phyloP scores from a whole-genome alignment of 2,329 filamentous ascomycete species.

The Aspergillus vadensis region DNA sequence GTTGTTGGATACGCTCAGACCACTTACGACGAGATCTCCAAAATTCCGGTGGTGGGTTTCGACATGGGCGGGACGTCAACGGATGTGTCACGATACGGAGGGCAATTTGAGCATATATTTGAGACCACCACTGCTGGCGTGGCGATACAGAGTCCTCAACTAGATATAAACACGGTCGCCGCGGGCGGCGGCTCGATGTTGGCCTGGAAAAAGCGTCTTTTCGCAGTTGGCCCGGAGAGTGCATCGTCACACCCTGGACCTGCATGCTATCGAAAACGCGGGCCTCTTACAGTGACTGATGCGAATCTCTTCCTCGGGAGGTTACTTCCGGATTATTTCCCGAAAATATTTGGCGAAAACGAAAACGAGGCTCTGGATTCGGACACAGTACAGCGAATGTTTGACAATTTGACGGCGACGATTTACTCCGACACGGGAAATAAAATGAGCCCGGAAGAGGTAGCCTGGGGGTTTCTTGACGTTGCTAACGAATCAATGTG shows the following conservation, averaged over 20 bases:
- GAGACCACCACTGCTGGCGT: slow-evolving; percentile 89
- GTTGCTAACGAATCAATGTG: slow-evolving; percentile 93
- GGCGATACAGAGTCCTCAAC: slow-evolving; percentile 85
- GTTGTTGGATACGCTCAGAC: slow-evolving; percentile 92
- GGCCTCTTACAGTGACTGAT: slow-evolving; percentile 89
- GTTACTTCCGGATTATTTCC: slow-evolving; percentile 85
- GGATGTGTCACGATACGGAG: slow-evolving; percentile 81
- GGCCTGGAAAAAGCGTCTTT: slow-evolving; percentile 83
- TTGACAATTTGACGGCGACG: slow-evolving; percentile 71
- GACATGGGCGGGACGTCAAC: slow-evolving; percentile 95
- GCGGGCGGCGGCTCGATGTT: slow-evolving; percentile 71
- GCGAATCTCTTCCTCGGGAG: slow-evolving; percentile 85
- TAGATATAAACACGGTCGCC: slow-evolving; percentile 92
- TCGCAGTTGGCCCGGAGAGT: slow-evolving; percentile 86
- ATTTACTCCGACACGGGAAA: slow-evolving; percentile 65
- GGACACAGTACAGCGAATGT: slow-evolving; percentile 68
- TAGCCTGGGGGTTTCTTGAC: slow-evolving; percentile 85
- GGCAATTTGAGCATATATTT: slow-evolving; percentile 86
- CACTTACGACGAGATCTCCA: slow-evolving; percentile 64
- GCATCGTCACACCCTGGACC: slow-evolving; percentile 88
- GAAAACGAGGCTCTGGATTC: slow-evolving; percentile 61
- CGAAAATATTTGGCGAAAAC: slow-evolving; percentile 50
- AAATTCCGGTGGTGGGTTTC: slow-evolving; percentile 82
- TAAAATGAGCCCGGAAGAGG: slow-evolving; percentile 73
- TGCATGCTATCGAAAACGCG: slow-evolving; percentile 86